Percentiles rank a stretch among this genome's conserved stretches.
Evolutionary conservation across 257 asterid genomes (phyloP).

Genomic region (Plantago major): DNA sequence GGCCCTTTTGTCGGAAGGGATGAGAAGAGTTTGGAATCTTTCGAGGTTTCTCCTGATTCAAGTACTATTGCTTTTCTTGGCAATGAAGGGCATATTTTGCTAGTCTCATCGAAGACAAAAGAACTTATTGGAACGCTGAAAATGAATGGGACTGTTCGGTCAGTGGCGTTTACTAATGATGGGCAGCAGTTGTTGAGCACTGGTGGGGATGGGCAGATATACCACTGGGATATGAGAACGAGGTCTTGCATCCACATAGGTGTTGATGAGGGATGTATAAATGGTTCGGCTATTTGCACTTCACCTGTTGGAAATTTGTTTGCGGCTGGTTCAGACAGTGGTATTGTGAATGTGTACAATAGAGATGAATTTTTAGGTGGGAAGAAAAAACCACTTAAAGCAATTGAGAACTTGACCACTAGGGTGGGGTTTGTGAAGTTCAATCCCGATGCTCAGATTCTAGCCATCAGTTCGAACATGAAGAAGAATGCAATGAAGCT

Average conservation of each 20-base stretch:
- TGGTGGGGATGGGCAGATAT: constrained; percentile 89
- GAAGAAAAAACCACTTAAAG: constrained; percentile 77
- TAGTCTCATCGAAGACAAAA: constrained; percentile 79
- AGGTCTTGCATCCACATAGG: constrained; percentile 80
- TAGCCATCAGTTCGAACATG: constrained; percentile 84
- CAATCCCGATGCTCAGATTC: constrained; percentile 61
- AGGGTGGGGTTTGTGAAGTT: constrained; percentile 78
- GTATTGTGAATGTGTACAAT: constrained; percentile 75
- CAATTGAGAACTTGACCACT: constrained; percentile 66
- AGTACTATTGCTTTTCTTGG: constrained; percentile 79
- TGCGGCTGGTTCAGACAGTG: constrained; percentile 94
- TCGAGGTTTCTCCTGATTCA: constrained; percentile 94
- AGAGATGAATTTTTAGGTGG: constrained; percentile 66
- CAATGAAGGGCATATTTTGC: constrained; percentile 73
- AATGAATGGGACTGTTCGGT: constrained; percentile 87
- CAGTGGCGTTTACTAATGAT: constrained; percentile 67
- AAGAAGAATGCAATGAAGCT: constrained; percentile 75
- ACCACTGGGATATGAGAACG: constrained; percentile 84
- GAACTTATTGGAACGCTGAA: constrained; percentile 81
- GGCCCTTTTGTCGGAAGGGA: constrained; percentile 87
- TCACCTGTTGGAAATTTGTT: constrained; percentile 64
- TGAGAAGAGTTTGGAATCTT: constrained; percentile 90
- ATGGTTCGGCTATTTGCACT: constrained; percentile 62
- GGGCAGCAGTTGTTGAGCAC: constrained; percentile 62
- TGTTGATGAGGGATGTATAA: constrained; percentile 87